Evolutionary conservation across 805 yeast genomes (phyloP).

Genomic region (Sungouiella thailandica): DNA sequence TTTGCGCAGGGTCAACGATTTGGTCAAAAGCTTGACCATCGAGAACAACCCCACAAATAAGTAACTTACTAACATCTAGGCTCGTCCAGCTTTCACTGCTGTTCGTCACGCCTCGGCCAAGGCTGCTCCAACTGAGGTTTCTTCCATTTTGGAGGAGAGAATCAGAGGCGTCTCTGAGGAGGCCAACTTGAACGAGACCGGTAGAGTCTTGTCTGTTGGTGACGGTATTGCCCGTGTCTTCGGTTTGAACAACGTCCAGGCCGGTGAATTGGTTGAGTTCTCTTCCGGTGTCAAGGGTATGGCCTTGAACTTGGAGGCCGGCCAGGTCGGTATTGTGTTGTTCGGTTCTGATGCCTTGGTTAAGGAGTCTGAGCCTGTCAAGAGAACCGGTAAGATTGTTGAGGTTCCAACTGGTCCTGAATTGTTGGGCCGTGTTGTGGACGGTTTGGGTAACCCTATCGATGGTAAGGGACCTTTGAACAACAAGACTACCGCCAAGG

Average conservation of each 20-base stretch:
- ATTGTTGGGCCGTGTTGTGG: constrained; percentile 98
- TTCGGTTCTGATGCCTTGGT: constrained; percentile 99
- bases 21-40: no score
- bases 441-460: constrained; percentile 98
- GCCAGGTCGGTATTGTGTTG: constrained; percentile 99
- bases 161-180: constrained; percentile 98
- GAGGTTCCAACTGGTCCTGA: constrained; percentile 99
- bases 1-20: background rate
- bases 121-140: constrained; percentile 99
- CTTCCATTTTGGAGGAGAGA: constrained; percentile 97
- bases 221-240: constrained; percentile 99
- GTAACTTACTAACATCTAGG: constrained; percentile 43
- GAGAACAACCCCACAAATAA: no score
- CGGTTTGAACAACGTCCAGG: constrained; percentile 99
- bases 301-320: constrained; percentile 99
- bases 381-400: constrained; percentile 99
- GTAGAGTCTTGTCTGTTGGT: constrained; percentile 98
- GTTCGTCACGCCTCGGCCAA: constrained; percentile 90
- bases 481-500: constrained; percentile 80
- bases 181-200: constrained; percentile 97
- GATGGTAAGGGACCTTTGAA: constrained; percentile 99
- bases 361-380: constrained; percentile 99
- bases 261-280: constrained; percentile 99
- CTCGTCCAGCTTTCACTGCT: constrained; percentile 67
- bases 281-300: constrained; percentile 99